Evolutionary conservation across 192 early-diverging fungal species (phyloP).

Genomic region (Rhizophlyctis rosea): DNA sequence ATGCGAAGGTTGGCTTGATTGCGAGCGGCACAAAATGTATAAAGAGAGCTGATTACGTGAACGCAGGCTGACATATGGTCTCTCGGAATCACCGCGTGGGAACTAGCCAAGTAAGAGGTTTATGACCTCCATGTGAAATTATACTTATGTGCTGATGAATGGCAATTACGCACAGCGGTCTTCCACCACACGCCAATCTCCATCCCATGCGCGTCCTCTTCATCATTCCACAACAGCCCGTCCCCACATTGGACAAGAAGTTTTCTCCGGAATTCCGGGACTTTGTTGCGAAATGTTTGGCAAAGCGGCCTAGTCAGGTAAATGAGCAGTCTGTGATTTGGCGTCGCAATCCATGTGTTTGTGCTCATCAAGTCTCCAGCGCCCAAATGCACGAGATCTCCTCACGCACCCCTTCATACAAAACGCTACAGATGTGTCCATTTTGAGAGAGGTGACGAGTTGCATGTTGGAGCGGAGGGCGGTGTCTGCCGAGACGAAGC

Average conservation of each 20-base stretch:
- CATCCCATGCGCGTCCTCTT: conserved; percentile 94
- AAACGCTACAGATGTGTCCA: not conserved
- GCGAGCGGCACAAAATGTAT: too few relatives aligned
- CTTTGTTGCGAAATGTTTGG: conserved; percentile 74
- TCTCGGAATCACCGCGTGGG: conserved; percentile 79
- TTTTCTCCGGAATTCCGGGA: conserved; percentile 79
- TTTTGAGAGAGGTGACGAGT: not conserved
- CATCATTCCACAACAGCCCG: conserved; percentile 81
- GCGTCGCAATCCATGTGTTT: not conserved
- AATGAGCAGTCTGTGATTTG: not conserved
- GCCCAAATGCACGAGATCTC: conserved; percentile 7
- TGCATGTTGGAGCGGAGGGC: not conserved
- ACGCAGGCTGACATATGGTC: conserved; percentile 91
- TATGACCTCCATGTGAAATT: not conserved
- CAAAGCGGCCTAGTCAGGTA: conserved; percentile 68
- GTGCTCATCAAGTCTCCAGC: not conserved
- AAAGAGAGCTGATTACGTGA: not conserved
- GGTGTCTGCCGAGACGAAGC: too few relatives aligned
- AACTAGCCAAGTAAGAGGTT: conserved; percentile 41
- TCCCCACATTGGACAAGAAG: conserved; percentile 64
- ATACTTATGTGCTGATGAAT: too few relatives aligned
- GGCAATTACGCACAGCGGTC: conserved; percentile 65
- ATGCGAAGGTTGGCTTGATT: conserved; percentile 55
- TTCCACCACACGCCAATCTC: conserved; percentile 87
- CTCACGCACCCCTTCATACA: conserved; percentile 8